Conservation (phyloP, 2,329 filamentous ascomycete genomes). For the Penicillium oxalicum region DNA sequence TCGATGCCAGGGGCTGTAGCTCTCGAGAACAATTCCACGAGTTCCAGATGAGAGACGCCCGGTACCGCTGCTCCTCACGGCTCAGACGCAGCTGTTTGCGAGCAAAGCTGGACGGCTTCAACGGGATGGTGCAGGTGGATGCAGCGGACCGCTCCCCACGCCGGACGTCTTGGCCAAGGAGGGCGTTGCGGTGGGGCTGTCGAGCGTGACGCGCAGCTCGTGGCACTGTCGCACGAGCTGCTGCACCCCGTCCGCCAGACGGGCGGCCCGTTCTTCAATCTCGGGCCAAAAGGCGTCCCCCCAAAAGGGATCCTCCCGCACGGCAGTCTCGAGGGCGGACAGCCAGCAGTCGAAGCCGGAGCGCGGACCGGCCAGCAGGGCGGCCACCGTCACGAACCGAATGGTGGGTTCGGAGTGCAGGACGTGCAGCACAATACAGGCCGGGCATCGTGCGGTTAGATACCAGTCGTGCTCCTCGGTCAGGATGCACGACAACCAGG, state of each 20-base stretch:
- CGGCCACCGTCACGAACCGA: conserved; percentile 39
- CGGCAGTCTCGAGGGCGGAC: conserved; percentile 32
- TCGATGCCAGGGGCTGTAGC: conserved; percentile 16
- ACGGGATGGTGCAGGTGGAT: conserved; percentile 19
- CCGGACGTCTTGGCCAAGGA: conserved; percentile 13
- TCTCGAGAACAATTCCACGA: conserved; percentile 21
- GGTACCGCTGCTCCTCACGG: conserved; percentile 31
- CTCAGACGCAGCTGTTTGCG: conserved; percentile 28
- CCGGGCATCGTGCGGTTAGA: conserved; percentile 50
- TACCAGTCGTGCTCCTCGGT: conserved; percentile 55
- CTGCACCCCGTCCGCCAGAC: conserved; percentile 35
- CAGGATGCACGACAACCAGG: conserved; percentile 56
- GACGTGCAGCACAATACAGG: conserved; percentile 40
- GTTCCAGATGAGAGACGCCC: conserved; percentile 22
- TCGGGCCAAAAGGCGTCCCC: conserved; percentile 39
- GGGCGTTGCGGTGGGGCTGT: conserved; percentile 16
- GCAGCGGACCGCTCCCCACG: conserved; percentile 17
- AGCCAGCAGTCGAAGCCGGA: conserved; percentile 38
- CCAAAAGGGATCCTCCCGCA: conserved; percentile 42
- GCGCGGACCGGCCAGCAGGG: conserved; percentile 34
- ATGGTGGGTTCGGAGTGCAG: conserved; percentile 42
- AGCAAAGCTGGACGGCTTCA: conserved; percentile 28
- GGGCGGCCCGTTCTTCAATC: conserved; percentile 36
- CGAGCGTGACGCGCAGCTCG: conserved; percentile 28
- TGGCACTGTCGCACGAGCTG: conserved; percentile 37